Evolutionary conservation across 2,329 filamentous ascomycete species (phyloP).

Genomic region (Alternaria conjuncta): DNA sequence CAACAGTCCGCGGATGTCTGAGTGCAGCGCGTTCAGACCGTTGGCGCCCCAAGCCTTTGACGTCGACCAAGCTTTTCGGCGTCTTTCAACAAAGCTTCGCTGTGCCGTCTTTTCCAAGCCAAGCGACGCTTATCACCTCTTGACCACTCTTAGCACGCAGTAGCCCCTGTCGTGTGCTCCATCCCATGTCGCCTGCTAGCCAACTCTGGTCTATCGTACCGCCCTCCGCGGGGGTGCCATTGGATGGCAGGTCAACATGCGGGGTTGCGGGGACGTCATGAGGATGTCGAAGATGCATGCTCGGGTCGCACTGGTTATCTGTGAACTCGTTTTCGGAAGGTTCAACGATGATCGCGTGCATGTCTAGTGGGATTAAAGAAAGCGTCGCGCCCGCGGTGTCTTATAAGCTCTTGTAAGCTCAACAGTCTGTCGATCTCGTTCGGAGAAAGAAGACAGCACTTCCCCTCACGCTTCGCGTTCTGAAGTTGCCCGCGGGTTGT

Average conservation of each 20-base stretch:
- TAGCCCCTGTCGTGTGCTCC: constrained; percentile 1
- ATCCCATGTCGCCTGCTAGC: not conserved
- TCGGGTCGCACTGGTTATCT: constrained; percentile 1
- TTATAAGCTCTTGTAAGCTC: not conserved
- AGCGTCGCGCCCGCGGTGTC: not conserved
- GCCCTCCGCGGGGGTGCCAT: not conserved
- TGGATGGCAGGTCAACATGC: constrained; percentile 1
- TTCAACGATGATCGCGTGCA: not conserved
- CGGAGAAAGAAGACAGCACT: not conserved
- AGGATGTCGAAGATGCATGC: constrained; percentile 5
- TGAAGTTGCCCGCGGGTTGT: too few species aligned
- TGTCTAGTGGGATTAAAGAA: constrained; percentile 3
- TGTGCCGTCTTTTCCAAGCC: constrained; percentile 2
- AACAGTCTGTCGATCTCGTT: not conserved
- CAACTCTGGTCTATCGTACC: not conserved
- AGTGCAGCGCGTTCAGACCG: not conserved
- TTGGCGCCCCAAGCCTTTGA: not conserved
- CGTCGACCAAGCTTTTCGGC: constrained; percentile 14
- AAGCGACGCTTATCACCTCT: constrained; percentile 26
- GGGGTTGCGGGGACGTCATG: constrained; percentile 24
- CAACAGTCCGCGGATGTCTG: not conserved
- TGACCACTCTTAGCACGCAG: constrained; percentile 11
- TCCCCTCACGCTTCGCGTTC: not conserved
- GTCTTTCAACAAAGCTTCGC: constrained; percentile 26
- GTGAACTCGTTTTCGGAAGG: not conserved